Base-by-base conservation (phyloP, 2,329 filamentous ascomycete genomes). In the Apiospora arundinis region DNA sequence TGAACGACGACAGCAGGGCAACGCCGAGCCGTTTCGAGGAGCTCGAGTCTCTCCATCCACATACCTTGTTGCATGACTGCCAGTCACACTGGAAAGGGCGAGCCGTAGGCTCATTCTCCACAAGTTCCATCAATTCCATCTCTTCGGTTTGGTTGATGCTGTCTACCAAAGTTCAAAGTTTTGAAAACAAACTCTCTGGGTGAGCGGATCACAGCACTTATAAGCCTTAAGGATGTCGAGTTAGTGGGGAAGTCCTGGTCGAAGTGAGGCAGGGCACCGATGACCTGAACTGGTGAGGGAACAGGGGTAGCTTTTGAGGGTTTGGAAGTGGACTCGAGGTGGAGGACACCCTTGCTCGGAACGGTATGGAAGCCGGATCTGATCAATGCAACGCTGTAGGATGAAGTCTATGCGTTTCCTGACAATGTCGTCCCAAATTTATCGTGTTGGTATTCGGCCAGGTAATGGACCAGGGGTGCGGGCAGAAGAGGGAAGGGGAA, bases 111-210 rank as follows among this genome's bases (percentile, higher is more conserved):
- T 91, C 89, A 79, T 90, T 88, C 73, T 91, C 89, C 73, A 91
- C 89, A 74, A 91, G 83, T 80, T 91, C 89, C 82, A 91, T 86
- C 76, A 91, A 85, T 81, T 91, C 90, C 90, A 91, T 91, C 72
- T 79, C 44, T 18, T 32, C 32, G 32, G 32, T 32, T 32, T 32
- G 32, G 42, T 12, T 40, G 52, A 32, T 44, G 68, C 32, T 65
- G 52, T 46, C 18, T 70, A 40, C 25, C 46, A 25, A 40, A 52
- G 40, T 25, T 12, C 40, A n/a, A 25, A 63, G 68, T 63, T 70
- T 52, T 21, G n/a, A 49, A 18, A 68, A 37, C 66, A 48, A 68
- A 68, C 72, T 70, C 65, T 69, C 71, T 74, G 71, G 74, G 72
- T 74, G 76, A 74, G 74, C 75, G 71, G 75, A 75, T 74, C 71